Percentiles rank a stretch among this genome's conserved stretches.
Conservation (phyloP, 441 rosid genomes). For the Metrosideros polymorpha region DNA sequence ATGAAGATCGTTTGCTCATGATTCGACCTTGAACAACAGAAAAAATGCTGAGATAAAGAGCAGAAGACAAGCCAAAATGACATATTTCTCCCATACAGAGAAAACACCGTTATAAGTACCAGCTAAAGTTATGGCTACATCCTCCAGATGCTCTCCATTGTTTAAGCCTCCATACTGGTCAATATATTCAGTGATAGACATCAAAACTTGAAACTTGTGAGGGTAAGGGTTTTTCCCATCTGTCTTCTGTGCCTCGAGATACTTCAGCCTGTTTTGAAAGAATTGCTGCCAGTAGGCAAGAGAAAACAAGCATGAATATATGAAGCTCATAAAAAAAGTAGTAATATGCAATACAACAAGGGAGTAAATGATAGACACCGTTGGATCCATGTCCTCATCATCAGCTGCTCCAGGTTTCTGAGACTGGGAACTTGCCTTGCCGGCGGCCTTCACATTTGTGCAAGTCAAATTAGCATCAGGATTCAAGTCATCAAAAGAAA, state of each 20-base stretch:
- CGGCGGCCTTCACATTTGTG: constrained; percentile 16
- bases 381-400: constrained; percentile 81
- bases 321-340: neutral
- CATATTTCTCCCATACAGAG: neutral
- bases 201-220: constrained; percentile 43
- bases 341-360: neutral
- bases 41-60: neutral
- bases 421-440: constrained; percentile 18
- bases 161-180: constrained; percentile 35
- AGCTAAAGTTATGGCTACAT: constrained; percentile 38
- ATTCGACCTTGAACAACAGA: constrained; percentile 44
- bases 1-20: constrained; percentile 76
- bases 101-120: constrained; percentile 23
- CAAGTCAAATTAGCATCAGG: constrained; percentile 17
- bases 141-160: constrained; percentile 64
- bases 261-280: constrained; percentile 54
- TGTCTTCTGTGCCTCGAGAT: constrained; percentile 45
- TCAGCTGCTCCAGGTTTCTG: constrained; percentile 45
- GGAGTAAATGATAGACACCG: constrained; percentile 23
- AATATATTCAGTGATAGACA: constrained; percentile 46
- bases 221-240: constrained; percentile 71
- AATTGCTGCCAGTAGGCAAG: constrained; percentile 51
- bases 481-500: neutral
- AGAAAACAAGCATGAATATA: neutral
- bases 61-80: neutral